Conservation (phyloP, 2,329 filamentous ascomycete species). For the Pseudogymnoascus sp. region DNA sequence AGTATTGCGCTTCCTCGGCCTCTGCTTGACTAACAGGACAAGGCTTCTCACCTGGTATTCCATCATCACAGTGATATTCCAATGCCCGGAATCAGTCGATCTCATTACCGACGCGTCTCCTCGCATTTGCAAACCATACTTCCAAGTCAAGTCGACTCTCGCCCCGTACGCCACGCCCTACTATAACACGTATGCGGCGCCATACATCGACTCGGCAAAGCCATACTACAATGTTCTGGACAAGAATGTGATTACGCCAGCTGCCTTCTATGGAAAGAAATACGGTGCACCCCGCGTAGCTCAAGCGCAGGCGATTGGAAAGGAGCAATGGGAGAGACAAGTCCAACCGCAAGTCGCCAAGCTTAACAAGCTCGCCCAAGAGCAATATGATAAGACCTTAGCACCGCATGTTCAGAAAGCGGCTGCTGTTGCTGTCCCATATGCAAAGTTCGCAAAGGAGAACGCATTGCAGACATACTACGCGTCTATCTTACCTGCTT, state of each 20-base stretch:
- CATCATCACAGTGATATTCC: constrained; percentile 72
- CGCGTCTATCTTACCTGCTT: constrained; percentile 68
- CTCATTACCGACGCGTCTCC: constrained; percentile 65
- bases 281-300: constrained; percentile 70
- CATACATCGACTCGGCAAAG: constrained; percentile 68
- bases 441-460: constrained; percentile 60
- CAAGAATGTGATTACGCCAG: constrained; percentile 62
- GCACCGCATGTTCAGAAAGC: constrained; percentile 67
- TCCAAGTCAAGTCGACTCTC: constrained; percentile 55
- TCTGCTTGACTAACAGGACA: constrained; percentile 16
- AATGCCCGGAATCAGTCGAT: constrained; percentile 67
- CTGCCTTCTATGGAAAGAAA: constrained; percentile 58
- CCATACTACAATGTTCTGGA: constrained; percentile 67
- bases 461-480: constrained; percentile 64
- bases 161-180: constrained; percentile 76
- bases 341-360: constrained; percentile 68
- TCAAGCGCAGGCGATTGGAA: constrained; percentile 59
- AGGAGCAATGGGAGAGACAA: constrained; percentile 70
- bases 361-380: constrained; percentile 54
- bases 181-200: constrained; percentile 76
- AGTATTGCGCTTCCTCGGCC: constrained; percentile 17
- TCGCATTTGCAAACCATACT: constrained; percentile 77
- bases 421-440: constrained; percentile 56
- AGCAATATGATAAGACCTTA: constrained; percentile 64
- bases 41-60: constrained; percentile 83